Evolutionary conservation across 306 rosid species (phyloP).

Genomic region (Glycine soja): DNA sequence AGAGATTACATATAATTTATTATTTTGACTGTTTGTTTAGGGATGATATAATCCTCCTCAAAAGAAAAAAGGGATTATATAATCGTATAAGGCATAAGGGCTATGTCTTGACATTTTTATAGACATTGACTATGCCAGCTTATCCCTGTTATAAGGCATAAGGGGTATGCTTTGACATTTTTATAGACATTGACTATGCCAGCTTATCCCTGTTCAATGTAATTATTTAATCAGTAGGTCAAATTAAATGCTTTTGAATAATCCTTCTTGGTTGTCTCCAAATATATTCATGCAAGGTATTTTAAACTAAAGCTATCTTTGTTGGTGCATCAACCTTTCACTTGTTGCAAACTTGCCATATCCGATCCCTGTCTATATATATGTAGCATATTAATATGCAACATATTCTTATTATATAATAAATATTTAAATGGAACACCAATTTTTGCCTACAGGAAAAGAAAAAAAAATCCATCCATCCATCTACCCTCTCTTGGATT

Average conservation of each 20-base stretch:
- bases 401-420: too few relatives aligned
- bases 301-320: too few relatives aligned
- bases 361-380: too few relatives aligned
- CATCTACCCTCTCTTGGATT: too few relatives aligned
- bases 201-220: constrained; percentile 6
- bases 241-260: constrained; percentile 2
- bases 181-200: constrained; percentile 7
- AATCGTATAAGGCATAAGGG: too few relatives aligned
- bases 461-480: too few relatives aligned
- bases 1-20: neutral
- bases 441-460: neutral
- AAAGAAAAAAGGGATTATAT: too few relatives aligned
- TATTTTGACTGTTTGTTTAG: neutral
- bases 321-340: neutral
- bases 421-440: neutral
- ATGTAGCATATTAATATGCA: too few relatives aligned
- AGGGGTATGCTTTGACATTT: neutral
- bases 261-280: neutral
- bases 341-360: neutral
- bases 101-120: neutral
- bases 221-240: constrained; percentile 23
- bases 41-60: neutral
- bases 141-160: neutral
- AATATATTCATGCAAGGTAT: neutral
- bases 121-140: constrained; percentile 14